Conservation (phyloP, 2,329 filamentous ascomycete species). For the Penicillium sumatraense region DNA sequence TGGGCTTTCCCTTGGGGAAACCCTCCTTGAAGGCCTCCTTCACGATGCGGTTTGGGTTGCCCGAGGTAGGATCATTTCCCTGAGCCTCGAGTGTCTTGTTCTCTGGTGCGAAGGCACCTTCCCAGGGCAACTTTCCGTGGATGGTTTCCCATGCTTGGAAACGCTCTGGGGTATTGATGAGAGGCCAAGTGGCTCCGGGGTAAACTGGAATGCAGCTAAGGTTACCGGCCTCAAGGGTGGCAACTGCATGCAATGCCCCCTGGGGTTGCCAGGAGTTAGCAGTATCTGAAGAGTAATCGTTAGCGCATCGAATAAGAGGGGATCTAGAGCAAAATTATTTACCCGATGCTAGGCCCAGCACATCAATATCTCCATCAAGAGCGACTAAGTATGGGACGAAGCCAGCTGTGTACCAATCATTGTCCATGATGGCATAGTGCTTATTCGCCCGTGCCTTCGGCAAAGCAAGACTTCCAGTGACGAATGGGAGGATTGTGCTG, state of each 20-base stretch:
- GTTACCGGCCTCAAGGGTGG: constrained; percentile 52
- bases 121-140: constrained; percentile 51
- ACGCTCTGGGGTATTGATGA: constrained; percentile 51
- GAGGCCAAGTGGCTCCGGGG: constrained; percentile 52
- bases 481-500: constrained; percentile 13
- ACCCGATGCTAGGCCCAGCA: constrained; percentile 46
- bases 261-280: constrained; percentile 54
- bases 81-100: constrained; percentile 49
- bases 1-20: constrained; percentile 50
- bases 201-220: constrained; percentile 55
- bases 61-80: constrained; percentile 53
- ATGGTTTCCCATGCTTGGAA: constrained; percentile 52
- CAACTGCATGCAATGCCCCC: constrained; percentile 51
- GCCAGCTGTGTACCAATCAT: constrained; percentile 50
- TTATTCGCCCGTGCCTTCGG: constrained; percentile 16
- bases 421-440: constrained; percentile 50
- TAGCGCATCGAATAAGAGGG: not conserved
- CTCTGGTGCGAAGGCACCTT: constrained; percentile 51
- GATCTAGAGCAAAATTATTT: not conserved
- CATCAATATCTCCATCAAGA: constrained; percentile 49
- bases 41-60: constrained; percentile 48
- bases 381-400: constrained; percentile 53
- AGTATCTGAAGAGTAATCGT: constrained; percentile 36
- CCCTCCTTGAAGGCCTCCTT: constrained; percentile 51
- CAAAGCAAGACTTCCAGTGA: constrained; percentile 10